Conservation (phyloP, 2,329 filamentous ascomycete genomes). For the Cephalotrichum gorgonifer region DNA sequence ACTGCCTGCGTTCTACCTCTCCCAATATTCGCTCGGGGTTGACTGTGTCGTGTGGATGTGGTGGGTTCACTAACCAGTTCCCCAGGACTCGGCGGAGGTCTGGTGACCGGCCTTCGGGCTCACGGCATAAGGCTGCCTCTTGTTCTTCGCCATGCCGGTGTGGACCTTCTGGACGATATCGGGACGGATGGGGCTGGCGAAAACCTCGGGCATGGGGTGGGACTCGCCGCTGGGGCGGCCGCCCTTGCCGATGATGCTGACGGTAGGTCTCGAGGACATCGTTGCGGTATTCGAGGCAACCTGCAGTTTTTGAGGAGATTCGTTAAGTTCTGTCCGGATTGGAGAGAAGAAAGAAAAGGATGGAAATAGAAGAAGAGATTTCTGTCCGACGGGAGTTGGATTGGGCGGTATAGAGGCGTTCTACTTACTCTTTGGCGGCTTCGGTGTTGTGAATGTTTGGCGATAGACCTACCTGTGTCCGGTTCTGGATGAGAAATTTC, state of each 20-base stretch:
- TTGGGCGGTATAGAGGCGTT: background rate
- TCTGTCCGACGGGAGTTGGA: background rate
- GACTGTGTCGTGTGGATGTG: background rate
- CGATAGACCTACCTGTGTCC: constrained; percentile 11
- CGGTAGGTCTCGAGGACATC: constrained; percentile 96
- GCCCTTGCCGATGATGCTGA: constrained; percentile 94
- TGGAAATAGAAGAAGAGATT: too few relatives aligned
- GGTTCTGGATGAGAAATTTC: constrained; percentile 25
- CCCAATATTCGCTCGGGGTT: too few relatives aligned
- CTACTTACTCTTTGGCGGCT: constrained; percentile 29
- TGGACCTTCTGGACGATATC: constrained; percentile 99
- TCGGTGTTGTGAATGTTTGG: constrained; percentile 24
- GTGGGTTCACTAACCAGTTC: constrained; percentile 67
- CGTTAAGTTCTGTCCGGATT: background rate
- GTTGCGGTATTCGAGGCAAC: constrained; percentile 25
- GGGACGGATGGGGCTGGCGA: constrained; percentile 92
- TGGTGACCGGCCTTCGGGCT: constrained; percentile 99
- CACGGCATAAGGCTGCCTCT: constrained; percentile 97
- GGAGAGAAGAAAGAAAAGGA: too few relatives aligned
- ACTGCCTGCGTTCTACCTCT: background rate
- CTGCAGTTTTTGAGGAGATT: background rate
- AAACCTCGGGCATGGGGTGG: constrained; percentile 90
- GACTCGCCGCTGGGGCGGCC: constrained; percentile 83
- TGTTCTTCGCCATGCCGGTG: constrained; percentile 99
- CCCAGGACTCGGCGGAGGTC: constrained; percentile 99